Evolutionary conservation across 78 protist species (phyloP), one percentile per base, ranked within the genome.

Genomic region (Isochrysis galbana): DNA sequence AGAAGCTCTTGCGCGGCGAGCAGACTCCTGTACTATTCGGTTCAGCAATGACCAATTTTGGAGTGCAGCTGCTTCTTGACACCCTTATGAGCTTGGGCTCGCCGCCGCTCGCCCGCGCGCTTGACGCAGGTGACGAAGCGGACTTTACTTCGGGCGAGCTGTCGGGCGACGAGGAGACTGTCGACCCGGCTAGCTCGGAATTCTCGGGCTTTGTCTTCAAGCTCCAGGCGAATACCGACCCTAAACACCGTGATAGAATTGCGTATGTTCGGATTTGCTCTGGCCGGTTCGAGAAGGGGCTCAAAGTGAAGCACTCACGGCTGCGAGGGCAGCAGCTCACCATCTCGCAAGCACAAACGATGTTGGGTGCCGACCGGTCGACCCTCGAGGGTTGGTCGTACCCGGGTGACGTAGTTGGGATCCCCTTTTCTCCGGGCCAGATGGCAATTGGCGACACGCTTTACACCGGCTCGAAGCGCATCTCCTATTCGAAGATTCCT

Each of bases 181-280:
- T 70, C 22, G 34, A 51, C 5, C 92, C 87, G 14, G 45, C 23
- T 34, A 19, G 17, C 26, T 38, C 22, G 25, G 93, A 91, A 34
- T 91, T 91, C 89, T 44, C 87, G 67, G 93, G 93, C 72, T 91
- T 91, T 32, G 93, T 91, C 47, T 91, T 91, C 89, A 91, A 91
- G 89, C 88, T 91, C n/a, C 93, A 90, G 93, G 93, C 93, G 26
- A 91, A 91, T 55, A 29, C 70, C 78, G 93, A 91, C 80, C 93
- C 93, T 34, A 47, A 32, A 34, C 93, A 91, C 80, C 93, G 93
- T 26, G 93, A 91, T 55, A 70, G 93, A 25, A 47, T 91, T 14
- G 93, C 93, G 29, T 91, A 41, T 51, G 90, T 91, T 54, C 93
- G 93, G 90, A 42, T 91, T 34, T 77, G 88, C 93, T 80, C 90